Evolutionary conservation across 257 asterid species (phyloP).

Genomic region (Forsythia viridissima): DNA sequence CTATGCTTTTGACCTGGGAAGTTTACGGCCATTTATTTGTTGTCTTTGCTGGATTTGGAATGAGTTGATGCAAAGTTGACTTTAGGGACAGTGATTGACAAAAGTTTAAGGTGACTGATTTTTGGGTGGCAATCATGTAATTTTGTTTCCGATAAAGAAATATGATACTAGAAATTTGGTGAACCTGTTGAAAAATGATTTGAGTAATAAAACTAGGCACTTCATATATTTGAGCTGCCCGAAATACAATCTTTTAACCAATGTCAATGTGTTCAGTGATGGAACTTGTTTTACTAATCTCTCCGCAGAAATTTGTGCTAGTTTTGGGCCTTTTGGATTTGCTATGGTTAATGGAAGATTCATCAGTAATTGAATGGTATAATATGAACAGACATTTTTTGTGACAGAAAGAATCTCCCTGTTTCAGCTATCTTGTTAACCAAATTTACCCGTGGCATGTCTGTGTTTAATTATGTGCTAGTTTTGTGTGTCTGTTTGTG

Average conservation of each 20-base stretch:
- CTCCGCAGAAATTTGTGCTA: background rate
- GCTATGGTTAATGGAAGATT: too few relatives aligned
- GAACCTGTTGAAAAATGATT: too few relatives aligned
- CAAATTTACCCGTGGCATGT: background rate
- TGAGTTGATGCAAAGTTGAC: constrained; percentile 32
- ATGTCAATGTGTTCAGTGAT: background rate
- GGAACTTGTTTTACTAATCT: background rate
- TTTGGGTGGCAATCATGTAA: background rate
- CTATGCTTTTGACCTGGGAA: background rate
- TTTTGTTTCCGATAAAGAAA: background rate
- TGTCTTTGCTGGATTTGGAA: constrained; percentile 22
- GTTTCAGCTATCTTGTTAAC: background rate
- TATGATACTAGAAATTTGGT: too few relatives aligned
- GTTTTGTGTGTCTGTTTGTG: background rate
- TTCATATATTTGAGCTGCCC: too few relatives aligned
- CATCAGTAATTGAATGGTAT: too few relatives aligned
- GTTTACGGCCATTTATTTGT: constrained; percentile 13
- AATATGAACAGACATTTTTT: too few relatives aligned
- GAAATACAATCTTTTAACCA: background rate
- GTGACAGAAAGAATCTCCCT: background rate
- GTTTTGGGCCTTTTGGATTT: background rate
- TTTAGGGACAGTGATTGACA: background rate
- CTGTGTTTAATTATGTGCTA: background rate
- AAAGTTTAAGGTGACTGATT: background rate
- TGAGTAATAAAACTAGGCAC: too few relatives aligned